A percentile compares a stretch with the other conserved stretches of the same genome.
phyloP scores from a whole-genome alignment of 192 early-diverging fungal species.

The Thoreauomyces humboldtii region DNA sequence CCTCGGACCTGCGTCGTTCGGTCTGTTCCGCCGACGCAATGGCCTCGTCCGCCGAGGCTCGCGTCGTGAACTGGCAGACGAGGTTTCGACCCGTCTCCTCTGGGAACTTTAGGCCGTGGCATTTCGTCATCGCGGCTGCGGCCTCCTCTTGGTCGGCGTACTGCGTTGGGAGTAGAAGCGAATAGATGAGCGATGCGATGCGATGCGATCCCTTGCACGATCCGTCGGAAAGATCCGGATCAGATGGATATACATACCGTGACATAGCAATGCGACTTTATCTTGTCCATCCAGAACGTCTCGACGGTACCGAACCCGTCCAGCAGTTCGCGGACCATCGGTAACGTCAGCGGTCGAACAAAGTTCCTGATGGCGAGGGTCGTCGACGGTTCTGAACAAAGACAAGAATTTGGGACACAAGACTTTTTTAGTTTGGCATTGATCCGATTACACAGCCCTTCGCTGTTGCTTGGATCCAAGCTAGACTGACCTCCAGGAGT shows the following conservation, averaged over 20 bases:
- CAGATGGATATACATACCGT: slow-evolving; percentile 41
- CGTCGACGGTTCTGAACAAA: too few species aligned
- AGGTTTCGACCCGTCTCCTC: slow-evolving; percentile 17
- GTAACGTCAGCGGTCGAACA: slow-evolving; percentile 32
- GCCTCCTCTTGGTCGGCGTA: slow-evolving; percentile 18
- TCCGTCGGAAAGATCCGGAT: too few species aligned
- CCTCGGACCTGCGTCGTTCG: neutral
- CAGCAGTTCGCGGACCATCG: slow-evolving; percentile 21
- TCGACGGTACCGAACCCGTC: slow-evolving; percentile 25
- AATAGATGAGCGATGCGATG: too few species aligned
- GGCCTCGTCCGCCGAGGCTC: slow-evolving; percentile 5
- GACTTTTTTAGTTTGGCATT: too few species aligned
- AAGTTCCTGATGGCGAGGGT: slow-evolving; percentile 34
- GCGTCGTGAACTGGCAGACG: slow-evolving; percentile 6
- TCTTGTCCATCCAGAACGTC: slow-evolving; percentile 48
- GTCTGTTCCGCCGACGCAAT: slow-evolving; percentile 11
- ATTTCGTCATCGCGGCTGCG: neutral
- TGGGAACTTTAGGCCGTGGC: slow-evolving; percentile 31
- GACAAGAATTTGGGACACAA: too few species aligned
- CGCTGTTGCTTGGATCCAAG: too few species aligned
- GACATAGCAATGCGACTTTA: slow-evolving; percentile 42
- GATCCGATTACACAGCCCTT: too few species aligned
- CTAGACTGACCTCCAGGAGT: too few species aligned
- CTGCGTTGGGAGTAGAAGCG: too few species aligned
- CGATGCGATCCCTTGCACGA: too few species aligned